Evolutionary conservation across 768 basidiomycete species (phyloP).

Genomic region (Lactarius pseudohatsudake): DNA sequence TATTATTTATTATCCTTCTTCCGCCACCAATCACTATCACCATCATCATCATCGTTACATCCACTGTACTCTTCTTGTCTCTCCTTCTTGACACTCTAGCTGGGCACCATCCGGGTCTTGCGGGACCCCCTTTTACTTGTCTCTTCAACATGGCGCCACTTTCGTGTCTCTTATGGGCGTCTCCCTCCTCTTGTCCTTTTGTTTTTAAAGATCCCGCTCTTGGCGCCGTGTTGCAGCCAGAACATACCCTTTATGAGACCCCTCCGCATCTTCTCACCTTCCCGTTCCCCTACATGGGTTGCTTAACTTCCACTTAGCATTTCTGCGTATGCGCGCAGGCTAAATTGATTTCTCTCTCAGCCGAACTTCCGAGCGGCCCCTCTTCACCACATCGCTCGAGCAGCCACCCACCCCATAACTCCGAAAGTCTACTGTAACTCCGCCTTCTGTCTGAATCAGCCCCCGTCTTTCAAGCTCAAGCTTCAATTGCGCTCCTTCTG

Average conservation of each 20-base stretch:
- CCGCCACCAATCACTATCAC: not conserved
- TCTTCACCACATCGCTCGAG: not conserved
- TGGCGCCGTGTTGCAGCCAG: slow-evolving; percentile 12
- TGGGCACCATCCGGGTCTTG: not conserved
- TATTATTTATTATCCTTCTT: not conserved
- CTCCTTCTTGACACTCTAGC: not conserved
- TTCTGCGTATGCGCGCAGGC: not conserved
- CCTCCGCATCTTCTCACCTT: slow-evolving; percentile 20
- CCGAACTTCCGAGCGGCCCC: slow-evolving; percentile 1
- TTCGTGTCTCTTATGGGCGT: not conserved
- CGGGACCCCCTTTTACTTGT: not conserved
- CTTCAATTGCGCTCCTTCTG: not conserved
- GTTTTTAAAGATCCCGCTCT: slow-evolving; percentile 1
- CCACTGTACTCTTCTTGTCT: not conserved
- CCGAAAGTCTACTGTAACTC: not conserved
- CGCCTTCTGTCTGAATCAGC: not conserved
- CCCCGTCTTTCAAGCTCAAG: slow-evolving; percentile 2
- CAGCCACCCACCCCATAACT: not conserved
- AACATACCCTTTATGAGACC: slow-evolving; percentile 20
- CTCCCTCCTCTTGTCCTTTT: not conserved
- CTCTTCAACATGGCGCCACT: not conserved
- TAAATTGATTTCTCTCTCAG: slow-evolving; percentile 10
- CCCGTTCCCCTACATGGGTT: slow-evolving; percentile 3
- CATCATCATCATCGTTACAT: slow-evolving; percentile 17
- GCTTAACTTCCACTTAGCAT: slow-evolving; percentile 14